phyloP scores from a whole-genome alignment of 805 yeast species.

The Schwanniomyces pseudopolymorphus region DNA sequence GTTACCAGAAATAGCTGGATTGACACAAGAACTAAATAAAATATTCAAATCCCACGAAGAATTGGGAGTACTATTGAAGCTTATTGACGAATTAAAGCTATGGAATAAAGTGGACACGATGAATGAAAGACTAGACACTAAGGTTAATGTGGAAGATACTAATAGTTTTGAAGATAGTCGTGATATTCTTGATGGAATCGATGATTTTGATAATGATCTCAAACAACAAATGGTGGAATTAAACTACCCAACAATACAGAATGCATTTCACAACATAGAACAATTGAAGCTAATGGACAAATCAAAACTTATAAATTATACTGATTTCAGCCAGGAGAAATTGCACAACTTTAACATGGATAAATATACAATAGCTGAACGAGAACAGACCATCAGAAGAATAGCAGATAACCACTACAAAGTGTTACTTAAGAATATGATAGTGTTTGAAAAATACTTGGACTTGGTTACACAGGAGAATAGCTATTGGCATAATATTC shows the following conservation, averaged over 20 bases:
- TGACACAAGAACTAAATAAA: conserved; percentile 11
- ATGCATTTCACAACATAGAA: conserved; percentile 18
- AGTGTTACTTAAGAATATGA: conserved; percentile 26
- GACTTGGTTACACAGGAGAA: conserved; percentile 21
- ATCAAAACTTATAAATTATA: conserved; percentile 17
- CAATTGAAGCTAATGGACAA: conserved; percentile 23
- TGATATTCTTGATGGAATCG: background rate
- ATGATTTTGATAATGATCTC: conserved; percentile 4
- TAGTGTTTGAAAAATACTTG: conserved; percentile 27
- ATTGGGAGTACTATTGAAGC: conserved; percentile 14
- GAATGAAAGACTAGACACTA: background rate
- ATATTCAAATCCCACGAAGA: conserved; percentile 18
- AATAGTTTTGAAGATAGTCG: background rate
- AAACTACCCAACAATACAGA: conserved; percentile 19
- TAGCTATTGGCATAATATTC: conserved; percentile 24
- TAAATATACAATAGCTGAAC: conserved; percentile 3
- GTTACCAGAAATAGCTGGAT: conserved; percentile 11
- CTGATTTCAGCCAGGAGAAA: conserved; percentile 14
- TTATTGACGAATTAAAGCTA: conserved; percentile 17
- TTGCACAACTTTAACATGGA: conserved; percentile 14
- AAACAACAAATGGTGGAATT: conserved; percentile 21
- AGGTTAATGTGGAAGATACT: background rate
- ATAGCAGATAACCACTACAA: conserved; percentile 18
- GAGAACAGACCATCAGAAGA: conserved; percentile 10
- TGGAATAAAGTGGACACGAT: conserved; percentile 13